Evolutionary conservation across 352 stramenopile species (phyloP), one percentile per base, ranked within the genome.

Genomic region (Phytophthora europaea): DNA sequence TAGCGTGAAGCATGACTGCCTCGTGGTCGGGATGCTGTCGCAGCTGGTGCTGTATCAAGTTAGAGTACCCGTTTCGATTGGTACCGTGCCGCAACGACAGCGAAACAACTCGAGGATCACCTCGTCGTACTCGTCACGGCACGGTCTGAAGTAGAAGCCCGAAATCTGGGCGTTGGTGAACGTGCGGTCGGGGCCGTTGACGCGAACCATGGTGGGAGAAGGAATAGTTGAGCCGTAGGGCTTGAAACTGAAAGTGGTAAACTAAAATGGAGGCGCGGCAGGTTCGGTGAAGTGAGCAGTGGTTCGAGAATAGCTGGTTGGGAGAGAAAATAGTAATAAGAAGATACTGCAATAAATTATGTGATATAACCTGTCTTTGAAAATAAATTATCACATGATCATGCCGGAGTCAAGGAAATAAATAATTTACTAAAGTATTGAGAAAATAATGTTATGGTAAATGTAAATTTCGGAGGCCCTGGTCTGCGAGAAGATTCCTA

Each of bases 101-200:
- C 51, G 51, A n/a, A 23, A 58, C 5, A 23, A 58, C 51, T 58
- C 51, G 28, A 20, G 51, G 8, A 58, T 40, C 18, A 40, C 26
- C 28, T 58, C 51, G 28, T 58, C 51, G 51, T 58, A 58, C 7
- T 58, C 23, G 26, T 58, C 51, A n/a, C 51, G 51, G 51, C 51
- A 58, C 26, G 51, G 51, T 40, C 51, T n/a, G 26, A 58, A 58
- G 51, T 58, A 58, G 22, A 58, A 58, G 22, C 3, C 28, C 23
- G 51, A 36, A 6, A 58, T 40, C 51, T 40, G 51, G 23, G 51
- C 10, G 26, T 58, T 58, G 51, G 23, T 58, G 51, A 58, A 58
- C 9, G 51, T 40, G 3, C 22, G 15, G 51, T 20, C 7, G 22
- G 33, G 47, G 47, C 16, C 3, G 47, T 31, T 54, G 47, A 54